Conservation (phyloP, 2,329 filamentous ascomycete genomes). For the Zymoseptoria passerinii region DNA sequence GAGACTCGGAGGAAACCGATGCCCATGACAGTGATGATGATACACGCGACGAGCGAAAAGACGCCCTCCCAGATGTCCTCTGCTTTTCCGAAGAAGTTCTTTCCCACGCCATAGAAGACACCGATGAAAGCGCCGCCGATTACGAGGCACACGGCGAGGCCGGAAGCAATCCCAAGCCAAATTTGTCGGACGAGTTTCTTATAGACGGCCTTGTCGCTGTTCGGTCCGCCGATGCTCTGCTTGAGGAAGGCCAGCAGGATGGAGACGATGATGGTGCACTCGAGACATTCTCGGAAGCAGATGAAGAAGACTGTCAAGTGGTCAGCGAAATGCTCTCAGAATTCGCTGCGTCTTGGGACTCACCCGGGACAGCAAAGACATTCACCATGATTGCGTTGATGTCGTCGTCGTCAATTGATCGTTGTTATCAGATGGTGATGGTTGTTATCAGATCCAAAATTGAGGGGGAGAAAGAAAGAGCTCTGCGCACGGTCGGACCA, state of each 20-base stretch:
- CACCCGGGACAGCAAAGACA: conserved; percentile 64
- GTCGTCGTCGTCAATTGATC: background rate
- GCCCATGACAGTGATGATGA: conserved; percentile 78
- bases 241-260: conserved; percentile 81
- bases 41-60: conserved; percentile 63
- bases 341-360: background rate
- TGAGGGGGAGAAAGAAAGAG: background rate
- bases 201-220: conserved; percentile 53
- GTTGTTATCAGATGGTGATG: background rate
- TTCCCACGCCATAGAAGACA: conserved; percentile 62
- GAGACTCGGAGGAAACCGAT: conserved; percentile 70
- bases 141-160: conserved; percentile 56
- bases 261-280: conserved; percentile 77
- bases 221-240: conserved; percentile 59
- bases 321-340: conserved; percentile 4
- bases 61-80: conserved; percentile 77
- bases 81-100: conserved; percentile 56
- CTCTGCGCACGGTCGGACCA: no score
- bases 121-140: conserved; percentile 62
- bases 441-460: background rate
- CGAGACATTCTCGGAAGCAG: conserved; percentile 75
- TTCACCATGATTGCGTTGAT: conserved; percentile 48
- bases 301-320: conserved; percentile 65
- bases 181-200: conserved; percentile 49
- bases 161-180: conserved; percentile 58